phyloP scores from a whole-genome alignment of 139 green algal genomes.

The Astrephomene gubernaculifera region DNA sequence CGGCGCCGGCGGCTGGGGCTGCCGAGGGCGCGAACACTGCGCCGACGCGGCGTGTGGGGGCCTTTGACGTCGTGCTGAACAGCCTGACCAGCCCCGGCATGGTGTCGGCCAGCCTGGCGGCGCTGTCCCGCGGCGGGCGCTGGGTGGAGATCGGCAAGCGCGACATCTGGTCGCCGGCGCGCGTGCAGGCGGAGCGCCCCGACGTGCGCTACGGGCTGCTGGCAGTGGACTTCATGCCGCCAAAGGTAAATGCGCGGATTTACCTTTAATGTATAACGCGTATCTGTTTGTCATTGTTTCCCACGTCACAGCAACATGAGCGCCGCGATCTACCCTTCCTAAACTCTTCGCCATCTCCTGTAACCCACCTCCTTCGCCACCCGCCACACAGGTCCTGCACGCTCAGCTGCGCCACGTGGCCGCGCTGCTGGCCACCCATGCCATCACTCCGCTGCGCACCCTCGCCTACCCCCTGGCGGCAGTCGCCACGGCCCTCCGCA shows the following conservation, averaged over 20 bases:
- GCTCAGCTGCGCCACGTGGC: constrained; percentile 51
- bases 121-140: constrained; percentile 62
- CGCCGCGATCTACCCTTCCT: too few relatives aligned
- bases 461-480: constrained; percentile 57
- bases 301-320: too few relatives aligned
- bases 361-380: background rate
- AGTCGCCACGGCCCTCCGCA: constrained; percentile 64
- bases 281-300: too few relatives aligned
- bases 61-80: constrained; percentile 81
- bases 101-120: constrained; percentile 81
- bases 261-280: too few relatives aligned
- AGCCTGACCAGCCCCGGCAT: constrained; percentile 91
- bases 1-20: background rate
- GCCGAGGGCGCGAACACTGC: background rate
- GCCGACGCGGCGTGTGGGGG: background rate
- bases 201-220: constrained; percentile 83
- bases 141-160: constrained; percentile 93
- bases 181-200: constrained; percentile 68
- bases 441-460: constrained; percentile 51
- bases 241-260: constrained; percentile 6
- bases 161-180: constrained; percentile 80
- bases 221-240: constrained; percentile 90
- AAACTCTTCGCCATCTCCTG: too few relatives aligned
- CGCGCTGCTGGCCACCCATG: constrained; percentile 38
- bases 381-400: constrained; percentile 44